Base-by-base conservation (phyloP, 441 rosid genomes). In the Pelargonium fulgidum region DNA sequence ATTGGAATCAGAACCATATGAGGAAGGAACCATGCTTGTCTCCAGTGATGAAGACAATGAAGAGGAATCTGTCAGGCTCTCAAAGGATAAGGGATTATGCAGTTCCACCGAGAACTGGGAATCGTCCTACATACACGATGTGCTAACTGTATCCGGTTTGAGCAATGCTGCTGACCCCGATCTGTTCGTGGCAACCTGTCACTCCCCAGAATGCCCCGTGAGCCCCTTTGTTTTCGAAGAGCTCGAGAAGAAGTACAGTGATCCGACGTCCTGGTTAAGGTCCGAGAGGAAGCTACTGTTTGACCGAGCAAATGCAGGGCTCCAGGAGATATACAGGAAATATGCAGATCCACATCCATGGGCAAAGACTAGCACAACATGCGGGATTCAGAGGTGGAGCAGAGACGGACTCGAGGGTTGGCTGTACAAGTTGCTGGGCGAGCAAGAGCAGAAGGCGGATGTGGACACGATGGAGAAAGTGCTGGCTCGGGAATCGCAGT, bases 271-370 rank as follows among this genome's bases (percentile, higher is more conserved):
- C 59, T 82, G 86, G 74, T 73, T 80, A 7, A 85, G 84, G 78
- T 61, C 86, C 9, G 97, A 89, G 58, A 83, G 99, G 70, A 85
- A 76, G 73, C 82, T 92, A 47, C 80, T 89, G 3, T 95, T 91
- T 9, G 92, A 95, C 68, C 82, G 80, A 0, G 77, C 92, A 66
- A 92, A 86, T 73, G 76, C 72, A 5, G 85, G 86, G 63, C 85
- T 92, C 13, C 64, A 73, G 58, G 84, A 68, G 68, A 81, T 89
- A 2, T 68, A 82, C 72, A 82, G 72, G 76, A 85, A 82, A 75
- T 73, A 69, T 8, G 62, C 11, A 11, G 13, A 47, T 13, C n/a
- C n/a, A 0, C n/a, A 56, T 56, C 62, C 62, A 1, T 56, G 62
- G 52, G 52, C 12, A 47, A 47, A 13, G 52, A 8, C 52, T 47